A percentile compares a stretch with the other conserved stretches of the same genome.
Evolutionary conservation across 2,329 filamentous ascomycete genomes (phyloP).

Genomic region (Trichoderma cornu-damae): DNA sequence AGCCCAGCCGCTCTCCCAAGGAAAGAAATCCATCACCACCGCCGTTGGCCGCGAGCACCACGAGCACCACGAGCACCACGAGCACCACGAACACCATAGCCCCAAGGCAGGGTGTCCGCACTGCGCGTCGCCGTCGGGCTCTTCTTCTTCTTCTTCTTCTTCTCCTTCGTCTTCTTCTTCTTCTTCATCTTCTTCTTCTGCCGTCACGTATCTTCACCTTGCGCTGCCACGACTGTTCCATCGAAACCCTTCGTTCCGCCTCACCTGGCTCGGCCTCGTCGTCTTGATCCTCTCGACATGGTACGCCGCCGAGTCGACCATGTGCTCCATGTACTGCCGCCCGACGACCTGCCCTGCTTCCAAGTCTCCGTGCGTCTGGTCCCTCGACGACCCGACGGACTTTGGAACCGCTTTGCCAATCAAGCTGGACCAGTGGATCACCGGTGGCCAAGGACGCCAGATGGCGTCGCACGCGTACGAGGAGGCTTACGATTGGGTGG

Average conservation of each 20-base stretch:
- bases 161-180: too few relatives aligned
- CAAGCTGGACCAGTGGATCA: constrained; percentile 58
- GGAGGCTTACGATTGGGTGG: constrained; percentile 43
- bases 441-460: constrained; percentile 45
- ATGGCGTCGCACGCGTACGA: constrained; percentile 37
- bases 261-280: constrained; percentile 46
- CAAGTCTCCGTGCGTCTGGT: constrained; percentile 47
- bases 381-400: constrained; percentile 51
- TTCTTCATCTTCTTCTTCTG: too few relatives aligned
- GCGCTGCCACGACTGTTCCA: constrained; percentile 45
- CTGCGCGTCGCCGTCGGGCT: constrained; percentile 20
- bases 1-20: constrained; percentile 27
- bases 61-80: constrained; percentile 19
- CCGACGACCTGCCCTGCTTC: constrained; percentile 44
- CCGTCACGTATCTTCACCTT: constrained; percentile 38
- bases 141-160: too few relatives aligned
- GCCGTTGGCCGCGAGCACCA: constrained; percentile 18
- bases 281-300: constrained; percentile 45
- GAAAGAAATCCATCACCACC: background rate
- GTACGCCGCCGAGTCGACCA: constrained; percentile 49
- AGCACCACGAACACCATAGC: constrained; percentile 8
- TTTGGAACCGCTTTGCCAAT: constrained; percentile 58
- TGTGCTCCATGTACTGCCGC: constrained; percentile 51
- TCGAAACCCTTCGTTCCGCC: constrained; percentile 39
- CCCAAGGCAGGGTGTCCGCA: constrained; percentile 17